A percentile compares a stretch with the other conserved stretches of the same genome.
Conservation (phyloP, 2,329 filamentous ascomycete species). For the Bipolaris sorokiniana region DNA sequence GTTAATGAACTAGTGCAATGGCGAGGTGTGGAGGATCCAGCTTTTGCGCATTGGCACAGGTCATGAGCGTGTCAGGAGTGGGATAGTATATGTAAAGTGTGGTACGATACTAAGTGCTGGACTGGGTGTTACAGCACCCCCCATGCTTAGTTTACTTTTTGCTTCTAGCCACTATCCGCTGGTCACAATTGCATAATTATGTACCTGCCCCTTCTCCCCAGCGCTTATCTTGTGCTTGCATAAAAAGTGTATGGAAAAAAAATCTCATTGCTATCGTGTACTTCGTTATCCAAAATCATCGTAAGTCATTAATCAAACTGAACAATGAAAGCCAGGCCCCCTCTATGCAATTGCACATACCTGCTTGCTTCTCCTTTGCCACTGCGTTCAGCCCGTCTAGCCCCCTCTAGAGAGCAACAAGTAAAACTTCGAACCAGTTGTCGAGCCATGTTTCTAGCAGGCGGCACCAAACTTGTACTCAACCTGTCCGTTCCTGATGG, state of each 20-base stretch:
- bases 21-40: not conserved
- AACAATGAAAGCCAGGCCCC: slow-evolving; percentile 1
- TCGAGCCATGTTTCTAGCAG: slow-evolving; percentile 19
- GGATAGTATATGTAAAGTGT: not conserved
- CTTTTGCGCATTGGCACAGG: not conserved
- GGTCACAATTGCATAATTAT: too few species aligned
- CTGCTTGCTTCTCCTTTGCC: not conserved
- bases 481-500: slow-evolving; percentile 25
- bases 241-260: not conserved
- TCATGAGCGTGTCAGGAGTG: not conserved
- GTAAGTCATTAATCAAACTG: not conserved
- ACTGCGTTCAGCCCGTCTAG: not conserved
- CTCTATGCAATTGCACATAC: not conserved
- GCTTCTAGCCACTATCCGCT: too few species aligned
- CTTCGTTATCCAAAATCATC: slow-evolving; percentile 2
- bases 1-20: not conserved
- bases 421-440: not conserved
- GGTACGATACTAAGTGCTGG: not conserved
- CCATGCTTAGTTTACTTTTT: not conserved
- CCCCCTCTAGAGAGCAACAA: not conserved
- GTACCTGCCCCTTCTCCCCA: too few species aligned
- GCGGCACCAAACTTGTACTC: slow-evolving; percentile 30
- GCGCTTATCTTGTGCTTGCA: not conserved
- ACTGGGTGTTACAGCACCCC: not conserved
- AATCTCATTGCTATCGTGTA: not conserved